Percentiles rank a stretch among this genome's conserved stretches.
Evolutionary conservation across 495 filamentous ascomycete genomes (phyloP).

Genomic region (Talaromyces thailandensis): DNA sequence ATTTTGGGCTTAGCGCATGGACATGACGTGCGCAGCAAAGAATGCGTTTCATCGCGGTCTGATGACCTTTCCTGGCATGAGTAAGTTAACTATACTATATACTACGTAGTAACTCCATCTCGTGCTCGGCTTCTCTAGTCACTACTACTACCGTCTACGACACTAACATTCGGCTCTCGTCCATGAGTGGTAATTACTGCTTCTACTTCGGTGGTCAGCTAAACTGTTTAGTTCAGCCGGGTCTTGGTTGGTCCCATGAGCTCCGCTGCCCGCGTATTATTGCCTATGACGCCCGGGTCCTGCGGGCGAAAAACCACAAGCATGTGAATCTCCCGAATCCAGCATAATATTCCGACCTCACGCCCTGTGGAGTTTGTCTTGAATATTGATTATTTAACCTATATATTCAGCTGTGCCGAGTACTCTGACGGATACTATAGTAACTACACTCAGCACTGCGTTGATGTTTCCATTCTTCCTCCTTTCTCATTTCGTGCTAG

Average conservation of each 20-base stretch:
- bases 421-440: background rate
- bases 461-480: no score
- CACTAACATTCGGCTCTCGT: background rate
- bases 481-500: background rate
- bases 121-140: background rate
- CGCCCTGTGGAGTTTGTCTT: background rate
- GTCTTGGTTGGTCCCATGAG: background rate
- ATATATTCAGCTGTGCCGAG: background rate
- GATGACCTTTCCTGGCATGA: background rate
- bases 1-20: background rate
- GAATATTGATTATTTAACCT: no score
- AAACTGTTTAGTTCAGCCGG: background rate
- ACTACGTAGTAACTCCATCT: background rate
- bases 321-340: constrained; percentile 3
- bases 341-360: background rate
- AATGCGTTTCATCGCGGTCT: background rate
- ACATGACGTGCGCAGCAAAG: background rate
- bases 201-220: background rate
- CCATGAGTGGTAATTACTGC: background rate
- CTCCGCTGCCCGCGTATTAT: background rate
- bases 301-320: background rate
- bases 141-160: no score
- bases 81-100: background rate
- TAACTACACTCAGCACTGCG: no score
- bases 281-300: constrained; percentile 1